These are phyloP conservation scores for Radiomyces spectabilis DNA, from an alignment of 192 early-diverging fungal genomes.

Conservation along the genomic window DNA sequence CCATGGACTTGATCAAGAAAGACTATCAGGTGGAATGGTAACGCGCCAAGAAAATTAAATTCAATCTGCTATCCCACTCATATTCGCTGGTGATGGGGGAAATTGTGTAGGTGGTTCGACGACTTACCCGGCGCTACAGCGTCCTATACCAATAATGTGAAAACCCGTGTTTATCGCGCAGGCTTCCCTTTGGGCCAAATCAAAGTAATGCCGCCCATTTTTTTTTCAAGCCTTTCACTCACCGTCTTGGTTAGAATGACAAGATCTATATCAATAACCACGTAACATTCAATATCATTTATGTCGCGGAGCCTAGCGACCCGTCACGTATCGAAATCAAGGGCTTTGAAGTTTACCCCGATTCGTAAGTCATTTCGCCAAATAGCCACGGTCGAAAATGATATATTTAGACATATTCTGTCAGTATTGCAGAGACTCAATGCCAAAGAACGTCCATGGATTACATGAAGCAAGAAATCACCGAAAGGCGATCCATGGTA, in stretches of 20 bases:
- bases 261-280: slow-evolving; percentile 61
- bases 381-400: too few relatives aligned
- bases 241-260: slow-evolving; percentile 9
- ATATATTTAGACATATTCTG: neutral
- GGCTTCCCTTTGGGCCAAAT: slow-evolving; percentile 23
- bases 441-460: slow-evolving; percentile 21
- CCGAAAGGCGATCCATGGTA: slow-evolving; percentile 26
- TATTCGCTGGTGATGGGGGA: neutral
- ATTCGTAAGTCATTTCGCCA: slow-evolving; percentile 39
- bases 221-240: neutral
- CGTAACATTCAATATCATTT: slow-evolving; percentile 52
- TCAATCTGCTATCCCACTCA: neutral
- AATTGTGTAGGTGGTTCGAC: slow-evolving; percentile 15
- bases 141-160: slow-evolving; percentile 26
- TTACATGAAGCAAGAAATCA: slow-evolving; percentile 24
- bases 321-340: slow-evolving; percentile 43
- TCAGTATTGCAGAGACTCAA: slow-evolving; percentile 5
- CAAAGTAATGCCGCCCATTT: neutral
- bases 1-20: slow-evolving; percentile 16
- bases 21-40: slow-evolving; percentile 32
- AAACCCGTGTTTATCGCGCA: slow-evolving; percentile 11
- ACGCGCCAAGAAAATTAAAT: neutral
- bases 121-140: slow-evolving; percentile 22
- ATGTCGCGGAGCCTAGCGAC: slow-evolving; percentile 26
- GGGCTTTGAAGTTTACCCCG: slow-evolving; percentile 67